Evolutionary conservation across 2,329 filamentous ascomycete genomes (phyloP), one percentile per base, ranked within the genome.

Genomic region (Aspergillus caelatus): DNA sequence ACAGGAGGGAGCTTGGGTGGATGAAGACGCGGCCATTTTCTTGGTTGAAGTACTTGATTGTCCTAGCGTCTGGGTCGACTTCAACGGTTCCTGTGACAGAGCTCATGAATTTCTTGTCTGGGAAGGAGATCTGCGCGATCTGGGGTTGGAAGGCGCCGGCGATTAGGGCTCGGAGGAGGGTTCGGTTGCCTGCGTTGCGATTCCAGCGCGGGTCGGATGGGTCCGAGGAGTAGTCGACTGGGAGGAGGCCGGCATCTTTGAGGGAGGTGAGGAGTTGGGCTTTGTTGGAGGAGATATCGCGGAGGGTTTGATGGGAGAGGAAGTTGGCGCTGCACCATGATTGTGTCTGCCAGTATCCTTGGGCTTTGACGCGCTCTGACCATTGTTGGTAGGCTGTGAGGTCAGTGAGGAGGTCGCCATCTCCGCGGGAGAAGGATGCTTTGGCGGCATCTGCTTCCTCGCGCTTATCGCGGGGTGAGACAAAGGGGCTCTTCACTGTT

Each of bases 101-200:
- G 41, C 89, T 88, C 14, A 92, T 91, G 77, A 96, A 99, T 78
- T 97, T 98, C 82, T 96, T 96, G 79, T 97, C 93, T 0, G 95
- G 95, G 70, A 97, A 92, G 68, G 93, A 90, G 74, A 99, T 97
- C 59, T 94, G 88, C 16, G 93, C 93, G 67, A 97, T 88, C 78
- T 98, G 94, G 0, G 95, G 95, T 34, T 88, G 86, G 76, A 93
- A 92, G 3, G 91, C 88, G 4, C 89, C 89, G 4, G 90, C 90
- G 30, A 92, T 86, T 28, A 93, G 80, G 1, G 90, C 90, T 26
- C 90, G 87, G 23, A 93, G 80, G 30, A 93, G 83, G 43, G 78
- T 75, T 32, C 74, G 72, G 64, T 81, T 81, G n/a, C 70, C 65
- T 46, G 70, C 62, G 60, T 78, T 74, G 68, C 70, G 68, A 62